Evolutionary conservation across 1,284 basidiomycete species (phyloP).

Genomic region (Austropuccinia psidii): DNA sequence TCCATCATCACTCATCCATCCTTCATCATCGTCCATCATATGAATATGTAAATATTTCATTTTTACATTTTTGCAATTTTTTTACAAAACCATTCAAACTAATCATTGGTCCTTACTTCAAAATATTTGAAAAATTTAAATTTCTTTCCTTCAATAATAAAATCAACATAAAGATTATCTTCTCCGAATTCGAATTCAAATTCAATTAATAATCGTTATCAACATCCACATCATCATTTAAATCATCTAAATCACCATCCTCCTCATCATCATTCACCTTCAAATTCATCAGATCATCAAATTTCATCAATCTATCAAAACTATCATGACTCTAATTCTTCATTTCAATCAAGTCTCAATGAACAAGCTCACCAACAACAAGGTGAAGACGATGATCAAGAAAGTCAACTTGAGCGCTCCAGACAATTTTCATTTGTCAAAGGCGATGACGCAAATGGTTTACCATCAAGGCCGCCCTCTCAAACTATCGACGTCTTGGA

Average conservation of each 20-base stretch:
- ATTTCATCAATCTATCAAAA: slow-evolving; percentile 24
- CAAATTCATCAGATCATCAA: slow-evolving; percentile 12
- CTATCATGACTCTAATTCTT: slow-evolving; percentile 9
- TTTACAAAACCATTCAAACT: no score
- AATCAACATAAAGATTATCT: no score
- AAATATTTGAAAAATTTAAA: no score
- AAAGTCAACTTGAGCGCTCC: not conserved
- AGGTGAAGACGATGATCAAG: not conserved
- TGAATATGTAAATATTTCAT: no score
- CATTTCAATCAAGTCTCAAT: not conserved
- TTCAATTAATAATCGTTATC: not conserved
- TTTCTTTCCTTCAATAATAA: no score
- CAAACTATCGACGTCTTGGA: slow-evolving; percentile 2
- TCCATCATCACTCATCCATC: no score
- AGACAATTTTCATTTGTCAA: not conserved
- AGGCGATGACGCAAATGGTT: slow-evolving; percentile 4
- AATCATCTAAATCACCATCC: not conserved
- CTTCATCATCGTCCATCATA: no score
- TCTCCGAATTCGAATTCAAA: no score
- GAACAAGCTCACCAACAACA: not conserved
- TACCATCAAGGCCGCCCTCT: not conserved
- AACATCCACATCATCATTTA: not conserved
- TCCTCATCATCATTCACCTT: not conserved
- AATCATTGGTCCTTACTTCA: no score
- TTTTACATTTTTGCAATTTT: no score